Conservation (phyloP, 2,329 filamentous ascomycete species). For the Fusarium concolor region DNA sequence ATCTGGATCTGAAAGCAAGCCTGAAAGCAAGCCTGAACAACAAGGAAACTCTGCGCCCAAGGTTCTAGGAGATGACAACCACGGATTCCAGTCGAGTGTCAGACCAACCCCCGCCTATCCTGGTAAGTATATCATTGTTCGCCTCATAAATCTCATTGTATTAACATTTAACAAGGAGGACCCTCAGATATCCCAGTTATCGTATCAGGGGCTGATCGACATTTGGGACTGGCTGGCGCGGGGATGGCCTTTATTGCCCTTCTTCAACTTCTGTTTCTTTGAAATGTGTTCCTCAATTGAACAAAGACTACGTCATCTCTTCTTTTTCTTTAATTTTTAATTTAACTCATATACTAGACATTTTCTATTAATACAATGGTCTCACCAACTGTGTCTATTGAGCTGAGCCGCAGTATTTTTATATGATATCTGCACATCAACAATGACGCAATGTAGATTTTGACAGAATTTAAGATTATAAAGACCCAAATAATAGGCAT, state of each 20-base stretch:
- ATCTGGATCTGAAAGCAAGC: background rate
- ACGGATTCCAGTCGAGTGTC: slow-evolving; percentile 11
- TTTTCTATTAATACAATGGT: background rate
- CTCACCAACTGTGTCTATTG: background rate
- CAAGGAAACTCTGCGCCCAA: background rate
- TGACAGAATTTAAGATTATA: background rate
- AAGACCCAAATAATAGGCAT: background rate
- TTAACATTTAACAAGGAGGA: background rate
- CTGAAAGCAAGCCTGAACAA: background rate
- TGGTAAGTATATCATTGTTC: background rate
- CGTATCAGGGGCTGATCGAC: slow-evolving; percentile 5
- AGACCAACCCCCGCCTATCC: background rate
- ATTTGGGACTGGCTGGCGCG: slow-evolving; percentile 1
- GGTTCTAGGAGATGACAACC: background rate
- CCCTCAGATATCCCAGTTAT: slow-evolving; percentile 13
- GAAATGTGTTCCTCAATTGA: background rate
- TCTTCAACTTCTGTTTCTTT: slow-evolving; percentile 1
- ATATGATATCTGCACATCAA: background rate
- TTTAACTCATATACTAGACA: background rate
- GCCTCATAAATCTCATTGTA: background rate
- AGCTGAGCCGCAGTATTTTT: background rate
- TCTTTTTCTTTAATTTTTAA: background rate
- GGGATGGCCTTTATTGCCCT: background rate
- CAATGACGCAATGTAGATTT: background rate
- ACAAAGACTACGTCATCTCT: background rate